These are phyloP conservation scores for Syzygium grande DNA, from an alignment of 345 rosid genomes.

Conservation along the genomic window DNA sequence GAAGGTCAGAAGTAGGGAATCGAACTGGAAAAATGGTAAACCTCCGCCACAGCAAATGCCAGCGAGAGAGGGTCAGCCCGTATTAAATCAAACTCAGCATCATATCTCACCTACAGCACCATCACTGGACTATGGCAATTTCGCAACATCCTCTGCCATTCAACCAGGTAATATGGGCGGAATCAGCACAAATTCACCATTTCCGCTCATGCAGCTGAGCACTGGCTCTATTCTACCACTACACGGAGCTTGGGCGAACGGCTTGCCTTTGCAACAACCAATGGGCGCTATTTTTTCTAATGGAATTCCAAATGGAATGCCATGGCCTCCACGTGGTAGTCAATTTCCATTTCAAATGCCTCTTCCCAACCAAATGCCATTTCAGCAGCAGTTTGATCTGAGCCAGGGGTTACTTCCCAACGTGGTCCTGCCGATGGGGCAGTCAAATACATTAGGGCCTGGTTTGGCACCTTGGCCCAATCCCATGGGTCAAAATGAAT, in stretches of 20 bases:
- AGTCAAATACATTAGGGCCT: slow-evolving; percentile 28
- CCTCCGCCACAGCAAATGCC: slow-evolving; percentile 24
- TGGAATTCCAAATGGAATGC: slow-evolving; percentile 38
- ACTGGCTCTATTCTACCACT: slow-evolving; percentile 14
- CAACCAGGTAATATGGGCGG: slow-evolving; percentile 21
- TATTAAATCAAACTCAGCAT: slow-evolving; percentile 14
- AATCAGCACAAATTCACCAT: slow-evolving; percentile 21
- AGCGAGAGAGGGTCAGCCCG: slow-evolving; percentile 4
- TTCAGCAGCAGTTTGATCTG: slow-evolving; percentile 44
- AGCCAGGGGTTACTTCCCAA: slow-evolving; percentile 30
- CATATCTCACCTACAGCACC: slow-evolving; percentile 9
- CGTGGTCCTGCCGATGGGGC: slow-evolving; percentile 28
- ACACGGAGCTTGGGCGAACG: slow-evolving; percentile 27
- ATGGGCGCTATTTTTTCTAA: slow-evolving; percentile 14
- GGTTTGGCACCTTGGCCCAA: slow-evolving; percentile 40
- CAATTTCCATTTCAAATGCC: slow-evolving; percentile 35
- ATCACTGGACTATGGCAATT: slow-evolving; percentile 13
- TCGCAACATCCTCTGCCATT: slow-evolving; percentile 6
- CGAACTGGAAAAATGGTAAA: slow-evolving; percentile 23
- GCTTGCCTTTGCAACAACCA: slow-evolving; percentile 21
- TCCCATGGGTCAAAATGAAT: slow-evolving; percentile 34
- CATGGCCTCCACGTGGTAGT: slow-evolving; percentile 36
- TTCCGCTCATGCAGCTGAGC: slow-evolving; percentile 18
- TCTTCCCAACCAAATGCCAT: slow-evolving; percentile 25
- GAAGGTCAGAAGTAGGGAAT: slow-evolving; percentile 38